phyloP scores from a whole-genome alignment of 352 stramenopile species.

The Phytophthora melonis region DNA sequence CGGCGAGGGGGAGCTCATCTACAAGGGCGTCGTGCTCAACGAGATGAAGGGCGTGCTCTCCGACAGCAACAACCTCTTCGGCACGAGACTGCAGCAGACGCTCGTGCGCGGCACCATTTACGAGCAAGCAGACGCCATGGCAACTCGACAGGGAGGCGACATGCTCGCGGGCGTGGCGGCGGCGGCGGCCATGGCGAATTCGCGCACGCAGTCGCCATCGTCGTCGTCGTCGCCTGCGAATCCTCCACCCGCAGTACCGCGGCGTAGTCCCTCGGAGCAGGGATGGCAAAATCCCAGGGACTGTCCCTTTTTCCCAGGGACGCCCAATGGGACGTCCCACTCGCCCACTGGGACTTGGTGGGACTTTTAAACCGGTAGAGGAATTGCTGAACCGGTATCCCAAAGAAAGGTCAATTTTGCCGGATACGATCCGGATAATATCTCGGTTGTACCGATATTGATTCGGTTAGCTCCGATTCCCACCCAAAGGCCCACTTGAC shows the following conservation, averaged over 20 bases:
- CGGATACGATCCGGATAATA: no score
- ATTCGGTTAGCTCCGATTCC: no score
- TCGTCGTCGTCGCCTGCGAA: neutral
- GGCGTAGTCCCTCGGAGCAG: conserved; percentile 32
- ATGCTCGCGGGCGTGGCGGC: conserved; percentile 25
- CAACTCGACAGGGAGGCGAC: conserved; percentile 28
- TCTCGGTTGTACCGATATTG: no score
- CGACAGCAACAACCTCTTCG: conserved; percentile 94
- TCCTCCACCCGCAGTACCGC: conserved; percentile 2
- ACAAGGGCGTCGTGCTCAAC: conserved; percentile 99
- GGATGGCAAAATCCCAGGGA: no score
- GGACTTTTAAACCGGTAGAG: no score
- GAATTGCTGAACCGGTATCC: no score
- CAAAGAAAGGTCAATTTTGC: no score
- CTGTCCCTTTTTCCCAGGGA: no score
- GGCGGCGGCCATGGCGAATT: conserved; percentile 23
- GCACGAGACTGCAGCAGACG: conserved; percentile 89
- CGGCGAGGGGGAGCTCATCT: conserved; percentile 57
- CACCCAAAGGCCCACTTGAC: no score
- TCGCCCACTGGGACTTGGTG: no score
- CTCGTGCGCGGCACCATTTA: conserved; percentile 93
- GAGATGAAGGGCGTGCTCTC: conserved; percentile 99
- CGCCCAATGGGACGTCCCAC: no score
- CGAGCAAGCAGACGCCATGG: conserved; percentile 73
- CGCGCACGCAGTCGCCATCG: conserved; percentile 11